phyloP scores from a whole-genome alignment of 805 yeast species.

The Tetrapisispora taiwanensis region DNA sequence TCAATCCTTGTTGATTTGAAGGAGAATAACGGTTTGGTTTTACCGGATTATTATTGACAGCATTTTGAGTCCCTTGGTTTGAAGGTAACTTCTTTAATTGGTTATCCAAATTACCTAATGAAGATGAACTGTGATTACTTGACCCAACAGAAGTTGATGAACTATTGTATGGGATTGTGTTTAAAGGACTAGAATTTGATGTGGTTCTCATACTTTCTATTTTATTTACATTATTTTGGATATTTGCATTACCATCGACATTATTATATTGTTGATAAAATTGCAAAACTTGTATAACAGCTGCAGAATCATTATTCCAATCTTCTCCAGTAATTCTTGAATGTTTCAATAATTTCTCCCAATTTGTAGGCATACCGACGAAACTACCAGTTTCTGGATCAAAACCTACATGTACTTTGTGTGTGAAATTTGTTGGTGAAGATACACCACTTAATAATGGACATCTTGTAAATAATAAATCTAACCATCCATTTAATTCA shows the following conservation, averaged over 20 bases:
- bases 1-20: constrained; percentile 7
- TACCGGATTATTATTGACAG: constrained; percentile 2
- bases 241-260: constrained; percentile 6
- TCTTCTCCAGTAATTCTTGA: constrained; percentile 88
- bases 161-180: background rate
- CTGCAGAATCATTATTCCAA: constrained; percentile 88
- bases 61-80: constrained; percentile 5
- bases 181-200: background rate
- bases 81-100: background rate
- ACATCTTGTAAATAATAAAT: constrained; percentile 70
- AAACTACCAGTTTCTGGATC: constrained; percentile 79
- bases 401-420: constrained; percentile 81
- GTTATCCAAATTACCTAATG: background rate
- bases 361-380: constrained; percentile 87
- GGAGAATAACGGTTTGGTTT: constrained; percentile 2
- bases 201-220: background rate
- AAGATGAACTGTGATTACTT: background rate
- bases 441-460: constrained; percentile 63
- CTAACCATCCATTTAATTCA: constrained; percentile 84
- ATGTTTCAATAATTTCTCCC: constrained; percentile 78
- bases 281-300: constrained; percentile 83
- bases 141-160: background rate
- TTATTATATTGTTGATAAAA: constrained; percentile 48
- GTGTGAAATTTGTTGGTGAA: constrained; percentile 89
- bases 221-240: constrained; percentile 3